Base-by-base conservation (phyloP, 176 grass and related monocot genomes). In the Oryza meridionalis region DNA sequence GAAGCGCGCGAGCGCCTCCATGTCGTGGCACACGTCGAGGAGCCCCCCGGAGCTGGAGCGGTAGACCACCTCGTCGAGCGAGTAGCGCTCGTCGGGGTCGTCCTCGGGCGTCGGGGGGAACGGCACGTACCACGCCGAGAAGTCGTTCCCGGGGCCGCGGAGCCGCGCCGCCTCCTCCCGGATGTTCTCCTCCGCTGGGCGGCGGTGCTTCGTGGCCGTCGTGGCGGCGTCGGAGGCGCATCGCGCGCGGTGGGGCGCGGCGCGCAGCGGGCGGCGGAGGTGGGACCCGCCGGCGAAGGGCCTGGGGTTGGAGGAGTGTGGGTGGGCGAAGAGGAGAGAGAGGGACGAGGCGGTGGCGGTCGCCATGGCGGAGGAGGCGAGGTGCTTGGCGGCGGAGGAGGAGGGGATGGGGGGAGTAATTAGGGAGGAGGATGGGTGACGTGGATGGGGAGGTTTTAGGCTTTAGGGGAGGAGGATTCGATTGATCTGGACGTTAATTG, bases 181-280 rank as follows among this genome's bases (percentile, higher is more conserved):
- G 83, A 97, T 97, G 81, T 97, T 97, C 86, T 92, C 92, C 43
- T 94, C 90, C 38, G 90, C 88, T 6, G 92, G 88, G 19, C 92
- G 90, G 31, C 92, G 90, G 75, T 90, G 86, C 82, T 82, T 92
- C 9, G 86, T 81, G 51, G 79, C 68, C 4, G 73, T 67, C 22
- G 87, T 75, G 55, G 80, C 42, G 50, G 22, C 72, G 71, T 80
- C 76, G 67, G 92, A 84, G 69, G 86, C 78, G 70, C 77, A 90
- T 62, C 73, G 77, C 73, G 32, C 24, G 84, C 87, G 64, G 84
- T 15, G 69, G 5, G 76, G 16, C 21, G 64, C 55, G 62, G 50
- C 11, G 83, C 51, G 67, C 63, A 29, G 43, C 31, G 76, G 80
- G 46, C 59, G 66, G 49, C 46, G 81, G 42, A 49, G 65, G 32